Conservation (phyloP, 1,284 basidiomycete genomes). For the Polyporus tsugae region DNA sequence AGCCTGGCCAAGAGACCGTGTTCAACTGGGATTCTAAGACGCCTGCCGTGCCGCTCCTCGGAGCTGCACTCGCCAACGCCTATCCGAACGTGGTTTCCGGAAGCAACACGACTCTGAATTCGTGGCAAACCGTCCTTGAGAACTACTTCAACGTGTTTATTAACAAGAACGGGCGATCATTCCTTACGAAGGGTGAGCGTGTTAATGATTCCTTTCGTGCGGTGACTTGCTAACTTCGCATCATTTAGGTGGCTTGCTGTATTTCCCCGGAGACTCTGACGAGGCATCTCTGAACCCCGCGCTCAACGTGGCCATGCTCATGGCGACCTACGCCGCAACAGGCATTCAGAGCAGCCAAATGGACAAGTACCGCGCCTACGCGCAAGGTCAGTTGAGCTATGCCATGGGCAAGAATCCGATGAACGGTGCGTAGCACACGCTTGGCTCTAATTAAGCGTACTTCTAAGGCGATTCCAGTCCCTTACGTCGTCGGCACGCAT, state of each 20-base stretch:
- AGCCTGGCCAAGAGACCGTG: slow-evolving; percentile 55
- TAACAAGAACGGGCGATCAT: slow-evolving; percentile 60
- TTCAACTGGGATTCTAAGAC: slow-evolving; percentile 93
- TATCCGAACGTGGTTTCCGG: slow-evolving; percentile 53
- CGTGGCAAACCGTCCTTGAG: slow-evolving; percentile 81
- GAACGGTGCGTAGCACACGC: slow-evolving; percentile 56
- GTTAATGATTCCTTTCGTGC: not conserved
- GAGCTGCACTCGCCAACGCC: slow-evolving; percentile 69
- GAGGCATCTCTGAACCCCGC: slow-evolving; percentile 85
- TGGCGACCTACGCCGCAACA: slow-evolving; percentile 75
- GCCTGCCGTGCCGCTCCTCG: slow-evolving; percentile 80
- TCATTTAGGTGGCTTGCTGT: slow-evolving; percentile 76
- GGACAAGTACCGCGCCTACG: slow-evolving; percentile 70
- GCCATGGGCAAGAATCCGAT: slow-evolving; percentile 88
- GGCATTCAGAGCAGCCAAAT: slow-evolving; percentile 57
- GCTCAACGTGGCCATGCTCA: slow-evolving; percentile 84
- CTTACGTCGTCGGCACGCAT: slow-evolving; percentile 86
- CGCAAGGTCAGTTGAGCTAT: slow-evolving; percentile 83
- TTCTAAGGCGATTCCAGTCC: slow-evolving; percentile 48
- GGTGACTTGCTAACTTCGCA: not conserved
- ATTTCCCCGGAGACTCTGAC: slow-evolving; percentile 83
- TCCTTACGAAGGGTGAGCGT: slow-evolving; percentile 59
- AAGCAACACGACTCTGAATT: slow-evolving; percentile 52
- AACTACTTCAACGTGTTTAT: slow-evolving; percentile 80
- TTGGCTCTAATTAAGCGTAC: not conserved